These are phyloP conservation scores for Brassica rapa DNA, from an alignment of 345 rosid genomes.

Conservation along the genomic window DNA sequence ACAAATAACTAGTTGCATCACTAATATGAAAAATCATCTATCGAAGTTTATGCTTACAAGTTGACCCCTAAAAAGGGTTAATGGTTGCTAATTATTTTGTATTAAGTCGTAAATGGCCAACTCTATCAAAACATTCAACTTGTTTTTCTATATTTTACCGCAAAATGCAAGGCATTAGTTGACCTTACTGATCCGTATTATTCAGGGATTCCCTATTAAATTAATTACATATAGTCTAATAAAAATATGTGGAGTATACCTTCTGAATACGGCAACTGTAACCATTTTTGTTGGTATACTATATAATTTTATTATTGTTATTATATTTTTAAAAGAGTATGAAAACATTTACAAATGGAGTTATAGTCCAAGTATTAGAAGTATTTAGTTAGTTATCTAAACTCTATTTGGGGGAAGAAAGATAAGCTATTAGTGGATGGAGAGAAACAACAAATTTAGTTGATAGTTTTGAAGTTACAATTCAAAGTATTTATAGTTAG, in stretches of 20 bases:
- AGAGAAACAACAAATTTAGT: neutral
- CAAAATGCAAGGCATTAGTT: neutral
- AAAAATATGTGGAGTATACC: neutral
- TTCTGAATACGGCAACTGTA: constrained; percentile 11
- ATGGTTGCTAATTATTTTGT: neutral
- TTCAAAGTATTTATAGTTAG: neutral
- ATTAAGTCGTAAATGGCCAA: neutral
- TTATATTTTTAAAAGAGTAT: neutral
- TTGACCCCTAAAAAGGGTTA: neutral
- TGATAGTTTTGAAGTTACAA: neutral
- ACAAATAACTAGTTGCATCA: neutral
- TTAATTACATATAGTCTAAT: neutral
- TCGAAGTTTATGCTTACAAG: constrained; percentile 12
- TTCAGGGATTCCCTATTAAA: neutral
- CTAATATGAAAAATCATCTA: neutral
- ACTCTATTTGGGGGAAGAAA: neutral
- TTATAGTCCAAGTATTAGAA: neutral
- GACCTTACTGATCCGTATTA: neutral
- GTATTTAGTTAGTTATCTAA: neutral
- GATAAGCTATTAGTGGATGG: neutral
- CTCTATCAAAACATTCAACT: neutral
- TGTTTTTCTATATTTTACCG: neutral
- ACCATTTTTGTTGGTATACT: neutral
- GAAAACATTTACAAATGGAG: neutral
- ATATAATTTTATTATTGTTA: neutral